phyloP scores from a whole-genome alignment of 1,284 basidiomycete genomes.

The Leucoagaricus sp. region DNA sequence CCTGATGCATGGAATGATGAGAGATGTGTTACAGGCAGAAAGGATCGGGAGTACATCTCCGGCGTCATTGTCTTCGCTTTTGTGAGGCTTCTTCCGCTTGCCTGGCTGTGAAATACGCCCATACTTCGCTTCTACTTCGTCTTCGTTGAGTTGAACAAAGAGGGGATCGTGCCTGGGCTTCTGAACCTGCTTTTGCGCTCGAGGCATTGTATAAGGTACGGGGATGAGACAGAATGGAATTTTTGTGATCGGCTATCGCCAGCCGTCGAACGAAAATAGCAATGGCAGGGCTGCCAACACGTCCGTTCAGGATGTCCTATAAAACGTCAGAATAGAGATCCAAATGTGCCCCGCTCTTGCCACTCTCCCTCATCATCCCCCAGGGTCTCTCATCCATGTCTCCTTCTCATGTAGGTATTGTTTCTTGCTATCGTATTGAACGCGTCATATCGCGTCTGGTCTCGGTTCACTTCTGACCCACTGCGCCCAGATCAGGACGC shows the following conservation, averaged over 20 bases:
- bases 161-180: slow-evolving; percentile 83
- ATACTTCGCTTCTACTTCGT: slow-evolving; percentile 75
- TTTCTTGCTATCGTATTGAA: neutral
- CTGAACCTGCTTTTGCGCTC: slow-evolving; percentile 48
- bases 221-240: slow-evolving; percentile 22
- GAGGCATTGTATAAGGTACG: slow-evolving; percentile 54
- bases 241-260: slow-evolving; percentile 31
- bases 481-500: slow-evolving; percentile 49
- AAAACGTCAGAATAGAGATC: slow-evolving; percentile 3
- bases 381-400: neutral
- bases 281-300: slow-evolving; percentile 2
- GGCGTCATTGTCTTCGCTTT: slow-evolving; percentile 47
- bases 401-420: slow-evolving; percentile 8
- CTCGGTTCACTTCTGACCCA: slow-evolving; percentile 11
- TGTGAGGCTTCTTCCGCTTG: slow-evolving; percentile 65
- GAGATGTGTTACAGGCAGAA: slow-evolving; percentile 11
- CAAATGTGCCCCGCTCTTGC: slow-evolving; percentile 5
- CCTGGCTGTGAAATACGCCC: slow-evolving; percentile 76
- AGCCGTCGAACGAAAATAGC: slow-evolving; percentile 15
- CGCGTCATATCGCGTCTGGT: neutral
- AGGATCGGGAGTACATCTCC: slow-evolving; percentile 50
- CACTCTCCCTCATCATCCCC: neutral
- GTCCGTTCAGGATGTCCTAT: neutral
- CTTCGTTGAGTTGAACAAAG: slow-evolving; percentile 78
- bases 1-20: slow-evolving; percentile 41